These are phyloP conservation scores for Phialophora chinensis DNA, from an alignment of 2,329 filamentous ascomycete genomes.

Conservation along the genomic window DNA sequence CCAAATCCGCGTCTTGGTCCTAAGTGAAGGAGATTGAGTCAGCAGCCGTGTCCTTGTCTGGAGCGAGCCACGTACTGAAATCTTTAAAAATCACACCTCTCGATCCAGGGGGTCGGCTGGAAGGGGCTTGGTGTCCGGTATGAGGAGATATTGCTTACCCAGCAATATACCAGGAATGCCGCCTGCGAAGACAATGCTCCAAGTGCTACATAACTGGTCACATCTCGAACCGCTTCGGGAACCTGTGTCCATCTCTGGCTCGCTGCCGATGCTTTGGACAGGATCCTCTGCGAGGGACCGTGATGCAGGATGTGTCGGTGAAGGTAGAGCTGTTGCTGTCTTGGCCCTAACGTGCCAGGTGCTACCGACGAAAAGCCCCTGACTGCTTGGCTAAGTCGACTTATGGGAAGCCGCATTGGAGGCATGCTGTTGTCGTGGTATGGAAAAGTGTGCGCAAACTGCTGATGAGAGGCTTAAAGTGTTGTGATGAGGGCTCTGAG, in stretches of 20 bases:
- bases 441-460: neutral
- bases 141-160: conserved; percentile 36
- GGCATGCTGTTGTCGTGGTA: conserved; percentile 23
- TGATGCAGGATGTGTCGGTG: conserved; percentile 28
- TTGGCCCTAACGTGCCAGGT: conserved; percentile 3
- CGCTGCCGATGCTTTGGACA: conserved; percentile 27
- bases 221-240: conserved; percentile 28
- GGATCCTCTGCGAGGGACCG: conserved; percentile 31
- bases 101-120: conserved; percentile 31
- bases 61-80: neutral
- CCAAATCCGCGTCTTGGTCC: conserved; percentile 17
- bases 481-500: neutral
- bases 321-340: conserved; percentile 14
- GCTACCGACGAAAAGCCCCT: conserved; percentile 23
- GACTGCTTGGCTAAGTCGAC: conserved; percentile 21
- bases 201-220: conserved; percentile 31
- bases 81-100: conserved; percentile 33
- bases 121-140: conserved; percentile 30
- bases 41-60: conserved; percentile 1
- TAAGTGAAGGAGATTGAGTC: conserved; percentile 4
- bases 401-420: conserved; percentile 25
- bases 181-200: conserved; percentile 32
- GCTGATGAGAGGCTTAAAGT: neutral
- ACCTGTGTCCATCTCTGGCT: conserved; percentile 12
- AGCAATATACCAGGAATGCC: conserved; percentile 35